A percentile compares a stretch with the other conserved stretches of the same genome.
Evolutionary conservation across 192 early-diverging fungal species (phyloP).

Genomic region (Lobosporangium transversale): DNA sequence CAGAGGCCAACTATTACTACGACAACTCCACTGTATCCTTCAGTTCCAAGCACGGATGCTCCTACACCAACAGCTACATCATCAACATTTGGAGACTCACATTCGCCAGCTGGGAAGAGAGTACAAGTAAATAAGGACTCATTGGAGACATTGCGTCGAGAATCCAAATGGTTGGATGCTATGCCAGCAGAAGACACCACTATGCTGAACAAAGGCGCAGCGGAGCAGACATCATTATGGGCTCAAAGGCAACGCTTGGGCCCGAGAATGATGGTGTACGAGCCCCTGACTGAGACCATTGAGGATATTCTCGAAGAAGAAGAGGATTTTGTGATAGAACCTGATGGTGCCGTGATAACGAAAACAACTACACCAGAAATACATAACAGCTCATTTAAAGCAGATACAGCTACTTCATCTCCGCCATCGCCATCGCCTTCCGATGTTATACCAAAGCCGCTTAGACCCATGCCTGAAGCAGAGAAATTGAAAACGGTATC

Average conservation of each 20-base stretch:
- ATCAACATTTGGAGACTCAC: neutral
- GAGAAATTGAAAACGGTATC: neutral
- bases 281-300: neutral
- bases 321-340: neutral
- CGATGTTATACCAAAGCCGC: neutral
- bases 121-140: constrained; percentile 28
- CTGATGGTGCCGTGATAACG: no score
- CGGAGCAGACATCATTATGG: constrained; percentile 13
- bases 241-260: constrained; percentile 22
- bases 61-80: neutral
- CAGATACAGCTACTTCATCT: neutral
- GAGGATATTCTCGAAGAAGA: neutral
- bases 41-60: neutral
- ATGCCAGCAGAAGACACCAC: constrained; percentile 38
- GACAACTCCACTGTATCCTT: neutral
- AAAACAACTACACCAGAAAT: neutral
- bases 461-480: neutral
- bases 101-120: neutral
- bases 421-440: neutral
- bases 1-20: constrained; percentile 12
- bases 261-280: constrained; percentile 47
- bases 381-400: neutral
- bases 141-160: constrained; percentile 24
- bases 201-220: constrained; percentile 15
- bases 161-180: constrained; percentile 44